These are phyloP conservation scores for Quercus wislizeni DNA, from an alignment of 306 rosid genomes.

Conservation along the genomic window DNA sequence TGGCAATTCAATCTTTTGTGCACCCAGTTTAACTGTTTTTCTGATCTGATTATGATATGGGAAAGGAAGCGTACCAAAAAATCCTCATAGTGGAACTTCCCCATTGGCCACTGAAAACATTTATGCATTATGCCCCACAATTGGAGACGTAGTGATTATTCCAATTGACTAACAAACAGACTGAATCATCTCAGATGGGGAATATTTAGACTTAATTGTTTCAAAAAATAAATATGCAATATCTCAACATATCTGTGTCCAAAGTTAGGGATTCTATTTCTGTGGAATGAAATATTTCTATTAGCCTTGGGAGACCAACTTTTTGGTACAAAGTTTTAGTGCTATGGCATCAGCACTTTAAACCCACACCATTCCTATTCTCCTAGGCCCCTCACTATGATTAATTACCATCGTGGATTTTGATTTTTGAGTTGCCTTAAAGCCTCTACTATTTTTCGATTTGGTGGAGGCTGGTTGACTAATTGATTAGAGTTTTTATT, in stretches of 20 bases:
- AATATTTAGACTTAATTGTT: background rate
- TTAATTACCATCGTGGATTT: no score
- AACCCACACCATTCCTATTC: no score
- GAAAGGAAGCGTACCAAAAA: background rate
- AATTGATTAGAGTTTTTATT: no score
- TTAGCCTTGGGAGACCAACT: no score
- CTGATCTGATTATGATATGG: background rate
- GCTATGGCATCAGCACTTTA: no score
- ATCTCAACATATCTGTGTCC: background rate
- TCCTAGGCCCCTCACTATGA: no score
- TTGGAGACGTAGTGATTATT: background rate
- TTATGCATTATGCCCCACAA: background rate
- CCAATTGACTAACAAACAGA: background rate
- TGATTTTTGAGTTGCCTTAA: no score
- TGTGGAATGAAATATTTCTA: no score
- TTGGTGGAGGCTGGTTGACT: no score
- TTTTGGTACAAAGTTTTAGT: no score
- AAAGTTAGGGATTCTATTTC: no score
- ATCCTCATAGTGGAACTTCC: background rate
- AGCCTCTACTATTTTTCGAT: no score
- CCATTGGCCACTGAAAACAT: background rate
- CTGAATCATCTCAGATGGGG: background rate
- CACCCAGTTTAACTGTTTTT: conserved; percentile 5
- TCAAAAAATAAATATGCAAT: background rate
- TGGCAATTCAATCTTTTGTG: conserved; percentile 34